phyloP scores from a whole-genome alignment of 306 rosid genomes.

The Sicyos edulis region DNA sequence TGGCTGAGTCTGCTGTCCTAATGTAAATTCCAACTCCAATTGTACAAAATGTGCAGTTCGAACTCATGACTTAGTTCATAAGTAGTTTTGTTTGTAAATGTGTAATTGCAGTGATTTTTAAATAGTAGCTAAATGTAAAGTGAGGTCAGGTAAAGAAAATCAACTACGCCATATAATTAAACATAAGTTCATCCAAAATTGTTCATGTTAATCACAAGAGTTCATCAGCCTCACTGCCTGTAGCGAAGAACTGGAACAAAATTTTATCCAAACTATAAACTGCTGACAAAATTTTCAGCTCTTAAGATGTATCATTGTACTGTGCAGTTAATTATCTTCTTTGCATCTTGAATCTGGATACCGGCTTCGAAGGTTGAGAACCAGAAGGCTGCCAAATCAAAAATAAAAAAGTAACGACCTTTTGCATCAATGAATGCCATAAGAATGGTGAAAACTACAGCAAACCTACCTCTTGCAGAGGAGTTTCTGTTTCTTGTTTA shows the following conservation, averaged over 20 bases:
- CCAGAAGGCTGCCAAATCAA: slow-evolving; percentile 39
- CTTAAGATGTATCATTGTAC: not conserved
- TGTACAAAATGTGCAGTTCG: not conserved
- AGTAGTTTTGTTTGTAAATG: no score
- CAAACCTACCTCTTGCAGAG: slow-evolving; percentile 47
- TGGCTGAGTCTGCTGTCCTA: not conserved
- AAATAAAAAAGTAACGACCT: slow-evolving; percentile 2
- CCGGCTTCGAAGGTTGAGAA: slow-evolving; percentile 64
- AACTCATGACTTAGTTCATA: no score
- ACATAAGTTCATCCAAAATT: not conserved
- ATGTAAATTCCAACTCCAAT: not conserved
- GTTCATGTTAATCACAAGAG: not conserved
- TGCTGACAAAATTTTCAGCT: slow-evolving; percentile 13
- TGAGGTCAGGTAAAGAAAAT: not conserved
- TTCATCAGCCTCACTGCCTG: not conserved
- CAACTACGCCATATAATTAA: not conserved
- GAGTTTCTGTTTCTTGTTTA: slow-evolving; percentile 33
- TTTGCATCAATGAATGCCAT: not conserved
- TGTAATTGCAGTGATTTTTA: not conserved
- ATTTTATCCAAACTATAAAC: not conserved
- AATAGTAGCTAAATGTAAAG: not conserved
- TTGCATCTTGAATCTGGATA: slow-evolving; percentile 88
- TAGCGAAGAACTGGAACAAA: not conserved
- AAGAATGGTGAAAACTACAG: not conserved
- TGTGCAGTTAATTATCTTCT: slow-evolving; percentile 47